Percentiles rank a stretch among this genome's conserved stretches.
Conservation (phyloP, 106 monocot species). For the Dendrobium chrysotoxum region DNA sequence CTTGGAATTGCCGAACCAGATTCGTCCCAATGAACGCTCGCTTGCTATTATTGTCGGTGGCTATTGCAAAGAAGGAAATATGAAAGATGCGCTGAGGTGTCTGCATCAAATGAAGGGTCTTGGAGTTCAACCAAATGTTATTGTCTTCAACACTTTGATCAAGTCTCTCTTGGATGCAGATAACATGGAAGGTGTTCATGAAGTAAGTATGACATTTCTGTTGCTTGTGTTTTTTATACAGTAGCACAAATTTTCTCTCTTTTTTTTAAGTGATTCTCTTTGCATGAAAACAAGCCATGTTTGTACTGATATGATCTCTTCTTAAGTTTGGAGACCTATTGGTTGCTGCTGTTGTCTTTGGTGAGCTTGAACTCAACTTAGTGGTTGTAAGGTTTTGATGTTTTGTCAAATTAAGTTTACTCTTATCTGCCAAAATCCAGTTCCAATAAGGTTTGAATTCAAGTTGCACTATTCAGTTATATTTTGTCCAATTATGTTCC, state of each 20-base stretch:
- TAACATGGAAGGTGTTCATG: conserved; percentile 52
- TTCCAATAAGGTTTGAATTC: not conserved
- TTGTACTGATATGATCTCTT: not conserved
- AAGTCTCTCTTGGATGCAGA: conserved; percentile 76
- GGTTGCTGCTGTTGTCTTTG: too few relatives aligned
- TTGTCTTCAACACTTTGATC: conserved; percentile 79
- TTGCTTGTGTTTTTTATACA: not conserved
- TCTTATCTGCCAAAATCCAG: not conserved
- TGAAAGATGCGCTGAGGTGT: conserved; percentile 65
- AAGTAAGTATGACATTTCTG: conserved; percentile 38
- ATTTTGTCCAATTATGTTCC: not conserved
- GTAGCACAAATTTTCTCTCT: not conserved
- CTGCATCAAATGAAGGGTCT: conserved; percentile 57
- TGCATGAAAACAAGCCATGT: not conserved
- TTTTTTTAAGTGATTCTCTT: not conserved
- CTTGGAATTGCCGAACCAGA: conserved; percentile 49
- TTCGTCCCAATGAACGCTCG: conserved; percentile 74
- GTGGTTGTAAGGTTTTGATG: not conserved
- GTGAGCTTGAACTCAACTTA: too few relatives aligned
- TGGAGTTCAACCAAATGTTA: conserved; percentile 56
- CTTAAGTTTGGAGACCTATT: too few relatives aligned
- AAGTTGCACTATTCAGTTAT: not conserved
- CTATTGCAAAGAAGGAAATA: conserved; percentile 77
- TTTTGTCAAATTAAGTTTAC: not conserved
- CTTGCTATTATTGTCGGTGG: conserved; percentile 73